Evolutionary conservation across 2,329 filamentous ascomycete genomes (phyloP), one percentile per base, ranked within the genome.

Genomic region (Cercospora zeina): DNA sequence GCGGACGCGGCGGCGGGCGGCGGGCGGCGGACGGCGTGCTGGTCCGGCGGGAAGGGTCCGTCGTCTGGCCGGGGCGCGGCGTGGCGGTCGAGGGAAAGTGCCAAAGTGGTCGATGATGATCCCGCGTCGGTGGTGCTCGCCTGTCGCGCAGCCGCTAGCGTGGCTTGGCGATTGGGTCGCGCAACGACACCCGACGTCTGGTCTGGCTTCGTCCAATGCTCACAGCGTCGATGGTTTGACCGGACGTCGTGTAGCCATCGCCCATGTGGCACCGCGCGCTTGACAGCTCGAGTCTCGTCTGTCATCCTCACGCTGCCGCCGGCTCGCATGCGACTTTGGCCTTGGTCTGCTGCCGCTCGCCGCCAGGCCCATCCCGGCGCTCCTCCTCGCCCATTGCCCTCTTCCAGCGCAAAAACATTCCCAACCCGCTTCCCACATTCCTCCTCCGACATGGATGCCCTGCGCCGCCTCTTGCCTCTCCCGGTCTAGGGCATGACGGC

Each of bases 361-460:
- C 57, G 33, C 54, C 62, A 37, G 37, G 36, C 47, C 63, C 59
- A 39, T 58, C 36, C 53, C 34, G 36, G 42, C 27, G 37, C 56
- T 59, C 60, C 56, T 37, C 37, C 49, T 55, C 33, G 54, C 56
- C 54, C 39, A 47, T 21, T 61, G 65, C 47, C 47, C 47, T 30
- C 47, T 31, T 45, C 14, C 19, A 58, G 63, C 63, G 6, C 24
- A 3, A 27, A 63, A 58, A 61, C 63, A 64, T 64, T 60, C 59
- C 61, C 57, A 51, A 27, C 24, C 62, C 51, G 56, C 21, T 59
- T 51, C 57, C 31, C 63, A 59, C 61, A 62, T 60, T 61, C 58
- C 49, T 30, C 19, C 51, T 42, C 37, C 10, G 65, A 67, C 65
- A 67, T 67, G 65, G 67, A 67, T 68, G 58, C 65, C 66, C 62